A percentile compares a stretch with the other conserved stretches of the same genome.
These are phyloP conservation scores for Emergomyces orientalis DNA, from an alignment of 2,329 filamentous ascomycete genomes.

Conservation along the genomic window DNA sequence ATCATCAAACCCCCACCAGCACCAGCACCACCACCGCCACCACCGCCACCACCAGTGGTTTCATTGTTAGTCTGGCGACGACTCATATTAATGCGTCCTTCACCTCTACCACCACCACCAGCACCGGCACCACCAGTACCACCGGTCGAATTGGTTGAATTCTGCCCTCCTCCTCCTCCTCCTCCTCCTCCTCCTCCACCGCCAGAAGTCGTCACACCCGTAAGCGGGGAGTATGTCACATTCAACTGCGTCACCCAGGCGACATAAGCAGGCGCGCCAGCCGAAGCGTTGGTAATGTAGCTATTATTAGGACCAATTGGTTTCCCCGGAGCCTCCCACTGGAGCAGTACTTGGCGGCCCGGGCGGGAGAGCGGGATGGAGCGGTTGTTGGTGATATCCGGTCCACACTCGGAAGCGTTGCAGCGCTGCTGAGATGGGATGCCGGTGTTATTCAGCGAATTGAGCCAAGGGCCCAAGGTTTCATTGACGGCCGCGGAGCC, in stretches of 20 bases:
- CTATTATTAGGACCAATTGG: slow-evolving; percentile 70
- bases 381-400: slow-evolving; percentile 60
- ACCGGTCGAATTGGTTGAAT: background rate
- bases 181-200: background rate
- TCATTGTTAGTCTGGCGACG: too few species aligned
- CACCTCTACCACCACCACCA: background rate
- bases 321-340: slow-evolving; percentile 63
- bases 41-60: background rate
- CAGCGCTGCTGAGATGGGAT: slow-evolving; percentile 45
- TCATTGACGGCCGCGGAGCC: slow-evolving; percentile 55
- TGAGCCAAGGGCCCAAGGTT: slow-evolving; percentile 39
- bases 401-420: slow-evolving; percentile 52
- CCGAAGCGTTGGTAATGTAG: slow-evolving; percentile 58
- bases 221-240: slow-evolving; percentile 58
- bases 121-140: background rate
- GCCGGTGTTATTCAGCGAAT: slow-evolving; percentile 27
- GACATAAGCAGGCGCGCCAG: slow-evolving; percentile 54
- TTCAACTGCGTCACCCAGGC: slow-evolving; percentile 72
- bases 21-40: background rate
- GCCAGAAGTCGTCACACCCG: slow-evolving; percentile 18
- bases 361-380: slow-evolving; percentile 63
- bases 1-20: slow-evolving; percentile 30
- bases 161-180: background rate
- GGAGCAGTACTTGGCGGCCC: slow-evolving; percentile 59
- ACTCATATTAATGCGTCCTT: background rate